Evolutionary conservation across 2,329 filamentous ascomycete species (phyloP).

Genomic region (Cladophialophora immunda): DNA sequence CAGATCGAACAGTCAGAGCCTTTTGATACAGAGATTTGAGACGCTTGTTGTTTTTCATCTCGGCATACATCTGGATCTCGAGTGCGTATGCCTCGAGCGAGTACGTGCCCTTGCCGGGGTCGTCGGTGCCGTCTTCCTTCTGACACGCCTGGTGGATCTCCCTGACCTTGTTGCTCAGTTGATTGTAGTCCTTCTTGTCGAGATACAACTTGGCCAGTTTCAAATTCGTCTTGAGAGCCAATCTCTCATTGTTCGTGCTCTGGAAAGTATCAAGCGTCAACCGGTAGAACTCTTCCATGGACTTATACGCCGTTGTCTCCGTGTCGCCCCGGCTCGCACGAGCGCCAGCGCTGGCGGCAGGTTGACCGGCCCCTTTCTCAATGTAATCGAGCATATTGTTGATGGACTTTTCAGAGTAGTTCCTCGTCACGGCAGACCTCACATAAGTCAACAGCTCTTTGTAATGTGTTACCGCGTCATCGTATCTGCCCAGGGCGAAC

Average conservation of each 20-base stretch:
- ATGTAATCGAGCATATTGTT: conserved; percentile 99
- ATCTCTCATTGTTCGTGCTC: conserved; percentile 93
- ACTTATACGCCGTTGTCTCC: conserved; percentile 71
- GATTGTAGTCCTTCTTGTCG: conserved; percentile 85
- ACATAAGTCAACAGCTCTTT: conserved; percentile 95
- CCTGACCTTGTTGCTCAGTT: conserved; percentile 81
- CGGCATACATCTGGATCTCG: conserved; percentile 98
- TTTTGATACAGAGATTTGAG: conserved; percentile 92
- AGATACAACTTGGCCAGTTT: conserved; percentile 92
- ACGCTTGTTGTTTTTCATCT: conserved; percentile 96
- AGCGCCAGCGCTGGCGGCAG: not conserved
- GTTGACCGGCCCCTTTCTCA: conserved; percentile 72
- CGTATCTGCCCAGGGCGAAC: conserved; percentile 88
- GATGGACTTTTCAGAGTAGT: conserved; percentile 99
- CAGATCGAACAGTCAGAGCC: conserved; percentile 91
- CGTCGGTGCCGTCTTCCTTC: conserved; percentile 83
- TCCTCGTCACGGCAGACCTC: conserved; percentile 93
- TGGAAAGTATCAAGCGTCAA: conserved; percentile 94
- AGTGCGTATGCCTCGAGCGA: conserved; percentile 94
- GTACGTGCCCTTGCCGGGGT: conserved; percentile 95
- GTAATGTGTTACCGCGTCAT: conserved; percentile 89
- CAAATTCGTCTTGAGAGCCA: conserved; percentile 98
- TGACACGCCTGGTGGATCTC: conserved; percentile 92
- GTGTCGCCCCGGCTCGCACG: not conserved
- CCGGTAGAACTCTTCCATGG: conserved; percentile 95